Evolutionary conservation across 2,329 filamentous ascomycete genomes (phyloP), one percentile per base, ranked within the genome.

Genomic region (Aspergillus awamori): DNA sequence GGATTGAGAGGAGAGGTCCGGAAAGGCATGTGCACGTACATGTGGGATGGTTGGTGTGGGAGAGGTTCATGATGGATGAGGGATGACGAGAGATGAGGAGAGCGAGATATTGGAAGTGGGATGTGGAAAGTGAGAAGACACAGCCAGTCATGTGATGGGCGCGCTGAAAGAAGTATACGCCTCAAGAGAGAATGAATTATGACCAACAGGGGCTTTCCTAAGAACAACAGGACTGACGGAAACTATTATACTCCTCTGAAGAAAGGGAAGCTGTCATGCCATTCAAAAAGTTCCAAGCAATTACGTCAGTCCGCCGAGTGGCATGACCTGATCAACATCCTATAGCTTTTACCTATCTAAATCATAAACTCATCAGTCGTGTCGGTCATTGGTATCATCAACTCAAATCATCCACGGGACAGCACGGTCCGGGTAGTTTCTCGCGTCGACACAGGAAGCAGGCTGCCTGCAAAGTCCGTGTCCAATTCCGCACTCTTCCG

Each of bases 401-500:
- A 55, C 47, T 39, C 15, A 33, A 26, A 13, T 58, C 45, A 33
- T 54, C 55, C 20, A 20, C 45, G 38, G 22, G 45, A 13, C 26
- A 59, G 39, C 47, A 57, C 8, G 22, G 59, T 56, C 8, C 59
- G 58, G 4, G 38, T 54, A 11, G 71, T 70, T 8, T 58, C 70
- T 15, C 65, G 61, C 11, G 69, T 70, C 24, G 71, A 72, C 17
- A 72, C 57, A 33, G 71, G 72, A 43, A 73, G 51, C 51, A 74
- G 49, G 39, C 64, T 69, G 17, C 63, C 65, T 4, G 63, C 65
- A 55, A 71, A 72, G 22, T 67, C 66, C 13, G 68, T 55, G 15
- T 74, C 72, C 7, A 63, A 53, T 11, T 74, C 72, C 5, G 62
- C 57, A 38, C 72, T 73, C 26, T 66, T 62, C 20, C 66, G 63